Conservation (phyloP, 2,329 filamentous ascomycete genomes). For the Alternaria metachromatica region DNA sequence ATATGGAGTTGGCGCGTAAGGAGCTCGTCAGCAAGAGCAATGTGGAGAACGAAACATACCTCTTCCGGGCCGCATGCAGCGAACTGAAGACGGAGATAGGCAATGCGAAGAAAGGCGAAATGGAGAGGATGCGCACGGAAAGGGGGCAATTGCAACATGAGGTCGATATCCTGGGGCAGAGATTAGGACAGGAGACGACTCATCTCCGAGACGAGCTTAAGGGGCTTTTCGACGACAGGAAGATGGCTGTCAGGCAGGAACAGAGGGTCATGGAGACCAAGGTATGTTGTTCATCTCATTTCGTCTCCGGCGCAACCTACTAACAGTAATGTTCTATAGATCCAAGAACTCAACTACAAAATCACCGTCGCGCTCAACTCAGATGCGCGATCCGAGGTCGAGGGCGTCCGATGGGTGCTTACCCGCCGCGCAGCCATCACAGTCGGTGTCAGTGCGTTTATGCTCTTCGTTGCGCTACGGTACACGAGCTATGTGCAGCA, state of each 20-base stretch:
- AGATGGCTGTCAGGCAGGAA: constrained; percentile 88
- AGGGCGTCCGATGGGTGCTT: constrained; percentile 86
- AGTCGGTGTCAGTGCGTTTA: constrained; percentile 57
- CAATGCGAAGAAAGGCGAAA: constrained; percentile 75
- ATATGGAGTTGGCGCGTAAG: constrained; percentile 80
- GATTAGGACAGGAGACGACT: constrained; percentile 80
- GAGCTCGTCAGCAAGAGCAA: constrained; percentile 88
- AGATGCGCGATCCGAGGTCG: constrained; percentile 89
- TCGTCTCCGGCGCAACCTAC: neutral
- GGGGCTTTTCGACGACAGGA: constrained; percentile 94
- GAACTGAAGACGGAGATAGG: constrained; percentile 88
- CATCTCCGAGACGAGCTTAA: constrained; percentile 89
- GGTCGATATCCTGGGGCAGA: constrained; percentile 88
- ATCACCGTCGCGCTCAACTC: constrained; percentile 90
- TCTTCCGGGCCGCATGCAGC: constrained; percentile 92
- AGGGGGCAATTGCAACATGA: constrained; percentile 89
- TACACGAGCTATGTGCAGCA: constrained; percentile 51
- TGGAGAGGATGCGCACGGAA: constrained; percentile 83
- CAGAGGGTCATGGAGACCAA: constrained; percentile 84
- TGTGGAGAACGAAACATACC: constrained; percentile 92
- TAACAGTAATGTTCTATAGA: constrained; percentile 54
- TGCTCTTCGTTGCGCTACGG: constrained; percentile 52
- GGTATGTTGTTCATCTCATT: constrained; percentile 51
- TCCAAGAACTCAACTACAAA: constrained; percentile 95
- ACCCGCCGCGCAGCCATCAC: constrained; percentile 69